A percentile compares a stretch with the other conserved stretches of the same genome.
Conservation (phyloP, 2,329 filamentous ascomycete species). For the Talaromyces funiculosus region DNA sequence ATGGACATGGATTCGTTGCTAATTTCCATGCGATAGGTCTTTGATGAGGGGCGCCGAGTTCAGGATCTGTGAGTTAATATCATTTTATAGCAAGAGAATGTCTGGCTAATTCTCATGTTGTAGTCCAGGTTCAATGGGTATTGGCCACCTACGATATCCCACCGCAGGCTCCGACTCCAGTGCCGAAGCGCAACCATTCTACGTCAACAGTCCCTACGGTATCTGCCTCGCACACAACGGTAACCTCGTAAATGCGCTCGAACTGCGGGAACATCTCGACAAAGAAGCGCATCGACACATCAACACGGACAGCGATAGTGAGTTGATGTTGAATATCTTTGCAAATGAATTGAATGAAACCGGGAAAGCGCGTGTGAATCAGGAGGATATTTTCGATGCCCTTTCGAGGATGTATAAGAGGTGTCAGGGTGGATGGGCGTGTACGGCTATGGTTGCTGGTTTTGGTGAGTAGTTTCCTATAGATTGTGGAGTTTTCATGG, state of each 20-base stretch:
- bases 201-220: conserved; percentile 80
- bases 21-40: conserved; percentile 30
- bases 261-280: conserved; percentile 67
- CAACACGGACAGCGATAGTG: conserved; percentile 85
- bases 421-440: conserved; percentile 72
- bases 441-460: conserved; percentile 74
- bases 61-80: conserved; percentile 50
- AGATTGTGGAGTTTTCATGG: not conserved
- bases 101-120: not conserved
- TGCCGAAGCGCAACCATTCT: conserved; percentile 87
- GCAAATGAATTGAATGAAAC: conserved; percentile 75
- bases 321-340: conserved; percentile 83
- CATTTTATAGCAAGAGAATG: not conserved
- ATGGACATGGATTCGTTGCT: not conserved
- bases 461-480: conserved; percentile 16
- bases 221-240: conserved; percentile 80
- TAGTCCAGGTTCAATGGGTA: conserved; percentile 72
- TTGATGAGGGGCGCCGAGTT: conserved; percentile 70
- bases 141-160: conserved; percentile 82
- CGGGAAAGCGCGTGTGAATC: conserved; percentile 73
- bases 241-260: conserved; percentile 74
- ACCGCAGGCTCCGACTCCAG: conserved; percentile 80
- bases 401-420: conserved; percentile 66
- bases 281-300: conserved; percentile 75
- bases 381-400: conserved; percentile 68